These are phyloP conservation scores for Schoenoplectus tabernaemontani DNA, from an alignment of 202 grass and related monocot species.

Conservation along the genomic window DNA sequence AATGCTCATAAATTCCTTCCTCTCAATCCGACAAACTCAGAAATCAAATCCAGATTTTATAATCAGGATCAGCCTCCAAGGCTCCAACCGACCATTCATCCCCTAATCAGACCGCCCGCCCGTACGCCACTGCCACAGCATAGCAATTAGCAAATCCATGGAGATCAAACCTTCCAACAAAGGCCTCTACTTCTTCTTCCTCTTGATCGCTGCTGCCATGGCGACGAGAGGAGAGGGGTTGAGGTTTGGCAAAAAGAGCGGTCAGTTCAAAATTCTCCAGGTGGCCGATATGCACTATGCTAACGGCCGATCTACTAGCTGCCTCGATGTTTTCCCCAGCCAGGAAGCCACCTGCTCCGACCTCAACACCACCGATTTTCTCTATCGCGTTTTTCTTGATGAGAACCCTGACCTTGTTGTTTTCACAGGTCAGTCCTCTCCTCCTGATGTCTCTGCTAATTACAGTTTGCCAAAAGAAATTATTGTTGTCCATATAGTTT, in stretches of 20 bases:
- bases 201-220: not conserved
- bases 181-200: not conserved
- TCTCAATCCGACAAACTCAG: not conserved
- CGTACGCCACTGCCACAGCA: not conserved
- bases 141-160: not conserved
- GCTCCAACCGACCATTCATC: not conserved
- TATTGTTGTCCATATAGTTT: no score
- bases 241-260: constrained; percentile 40
- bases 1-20: not conserved
- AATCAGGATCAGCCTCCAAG: not conserved
- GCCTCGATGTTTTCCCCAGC: constrained; percentile 53
- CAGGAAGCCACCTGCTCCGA: constrained; percentile 65
- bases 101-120: not conserved
- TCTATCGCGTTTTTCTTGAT: constrained; percentile 58
- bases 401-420: constrained; percentile 87
- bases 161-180: not conserved
- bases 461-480: no score
- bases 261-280: constrained; percentile 90
- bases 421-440: constrained; percentile 51
- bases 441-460: not conserved
- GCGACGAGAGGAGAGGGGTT: constrained; percentile 8
- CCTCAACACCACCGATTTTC: constrained; percentile 96
- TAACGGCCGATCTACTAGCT: constrained; percentile 44
- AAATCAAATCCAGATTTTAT: not conserved
- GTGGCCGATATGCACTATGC: constrained; percentile 98